Base-by-base conservation (phyloP, 495 filamentous ascomycete species). In the Trichocladium uniseriatum region DNA sequence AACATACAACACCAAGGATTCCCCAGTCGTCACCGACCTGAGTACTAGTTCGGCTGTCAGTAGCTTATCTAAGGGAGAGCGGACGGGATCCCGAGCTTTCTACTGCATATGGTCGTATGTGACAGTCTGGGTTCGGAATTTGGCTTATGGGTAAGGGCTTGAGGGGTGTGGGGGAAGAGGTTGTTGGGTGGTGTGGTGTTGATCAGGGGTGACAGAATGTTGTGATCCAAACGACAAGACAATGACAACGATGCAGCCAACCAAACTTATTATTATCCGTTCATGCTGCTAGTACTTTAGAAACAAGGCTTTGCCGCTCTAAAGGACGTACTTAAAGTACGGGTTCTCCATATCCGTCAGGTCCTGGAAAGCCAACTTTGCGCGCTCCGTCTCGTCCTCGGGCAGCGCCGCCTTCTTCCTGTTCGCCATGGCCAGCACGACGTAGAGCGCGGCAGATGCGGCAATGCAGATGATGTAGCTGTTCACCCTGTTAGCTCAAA, bases 291-390 rank as follows among this genome's bases (percentile, higher is more conserved):
- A n/a, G n/a, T n/a, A n/a, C n/a, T n/a, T n/a, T n/a, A n/a, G n/a
- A n/a, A n/a, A n/a, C n/a, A n/a, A n/a, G n/a, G n/a, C n/a, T n/a
- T n/a, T n/a, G n/a, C n/a, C n/a, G n/a, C n/a, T n/a, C n/a, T n/a
- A 85, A n/a, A 84, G 65, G 5, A 81, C 79, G 54, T 88, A 89
- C 62, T 76, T 67, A 56, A 89, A 91, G 54, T 82, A 83, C 2
- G 77, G 74, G 55, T 89, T 89, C 64, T 89, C 71, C 62, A 75
- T 79, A 57, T 89, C 86, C 2, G 86, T 89, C 52, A 89, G 67
- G 64, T 88, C 84, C 49, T 76, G 68, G 35, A 87, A 88, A 0
- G 82, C 84, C 28, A 82, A 57, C 53, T 77, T 77, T 51, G 82
- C 81, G 53, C 78, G 67, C 51, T 82, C 79, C 9, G 66, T 57